phyloP scores from a whole-genome alignment of 441 rosid species.

The Viola pubescens region DNA sequence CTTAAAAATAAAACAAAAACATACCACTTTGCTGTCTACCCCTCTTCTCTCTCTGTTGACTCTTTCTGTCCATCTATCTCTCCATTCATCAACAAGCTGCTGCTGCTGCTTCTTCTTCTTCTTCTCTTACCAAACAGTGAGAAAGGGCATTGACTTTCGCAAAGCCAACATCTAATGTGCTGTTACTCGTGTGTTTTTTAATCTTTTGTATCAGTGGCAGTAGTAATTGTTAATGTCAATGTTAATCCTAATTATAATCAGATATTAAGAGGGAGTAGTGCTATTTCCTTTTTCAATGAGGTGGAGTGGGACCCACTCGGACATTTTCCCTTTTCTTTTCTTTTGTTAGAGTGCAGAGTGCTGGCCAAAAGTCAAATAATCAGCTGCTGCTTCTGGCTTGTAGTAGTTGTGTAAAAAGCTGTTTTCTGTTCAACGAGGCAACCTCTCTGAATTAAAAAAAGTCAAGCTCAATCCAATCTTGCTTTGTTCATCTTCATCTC shows the following conservation, averaged over 20 bases:
- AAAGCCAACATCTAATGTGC: slow-evolving; percentile 17
- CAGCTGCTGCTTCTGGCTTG: slow-evolving; percentile 20
- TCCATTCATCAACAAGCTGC: slow-evolving; percentile 6
- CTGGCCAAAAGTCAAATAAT: slow-evolving; percentile 29
- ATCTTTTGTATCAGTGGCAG: background rate
- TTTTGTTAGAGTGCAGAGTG: background rate
- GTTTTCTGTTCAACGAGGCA: slow-evolving; percentile 31
- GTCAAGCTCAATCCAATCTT: background rate
- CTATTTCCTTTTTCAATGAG: background rate
- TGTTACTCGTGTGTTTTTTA: slow-evolving; percentile 3
- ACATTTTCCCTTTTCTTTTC: background rate
- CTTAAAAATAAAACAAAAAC: slow-evolving; percentile 22
- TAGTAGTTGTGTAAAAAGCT: slow-evolving; percentile 25
- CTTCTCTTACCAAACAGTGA: slow-evolving; percentile 29
- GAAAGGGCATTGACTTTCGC: slow-evolving; percentile 68
- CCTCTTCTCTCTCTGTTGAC: slow-evolving; percentile 20
- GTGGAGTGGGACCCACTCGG: slow-evolving; percentile 17
- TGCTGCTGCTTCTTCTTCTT: background rate
- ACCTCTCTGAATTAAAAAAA: background rate
- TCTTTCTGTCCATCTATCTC: slow-evolving; percentile 17
- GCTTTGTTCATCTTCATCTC: background rate
- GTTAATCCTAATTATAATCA: too few relatives aligned
- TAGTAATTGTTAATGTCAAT: background rate
- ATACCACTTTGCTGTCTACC: slow-evolving; percentile 15
- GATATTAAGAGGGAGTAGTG: background rate